Evolutionary conservation across 2,329 filamentous ascomycete genomes (phyloP).

Genomic region (Tricladium varicosporioides): DNA sequence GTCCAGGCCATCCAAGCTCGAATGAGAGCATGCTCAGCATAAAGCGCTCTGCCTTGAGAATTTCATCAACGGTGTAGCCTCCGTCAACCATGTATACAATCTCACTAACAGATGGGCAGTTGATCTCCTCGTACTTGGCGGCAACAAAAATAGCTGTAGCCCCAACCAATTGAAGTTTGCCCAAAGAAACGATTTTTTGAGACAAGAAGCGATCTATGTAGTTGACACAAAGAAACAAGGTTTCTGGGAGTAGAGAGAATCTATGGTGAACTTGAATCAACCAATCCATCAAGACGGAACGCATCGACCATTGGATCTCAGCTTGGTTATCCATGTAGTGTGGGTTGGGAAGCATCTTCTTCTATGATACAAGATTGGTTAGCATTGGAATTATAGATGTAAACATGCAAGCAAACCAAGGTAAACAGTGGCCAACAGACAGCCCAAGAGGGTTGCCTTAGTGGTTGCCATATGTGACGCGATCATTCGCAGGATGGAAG

Average conservation of each 20-base stretch:
- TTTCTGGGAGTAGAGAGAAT: slow-evolving; percentile 89
- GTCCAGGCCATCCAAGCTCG: slow-evolving; percentile 95
- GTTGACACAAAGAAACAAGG: slow-evolving; percentile 91
- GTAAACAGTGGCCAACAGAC: slow-evolving; percentile 22
- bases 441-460: slow-evolving; percentile 10
- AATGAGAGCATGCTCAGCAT: slow-evolving; percentile 97
- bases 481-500: background rate
- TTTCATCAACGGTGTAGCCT: slow-evolving; percentile 85
- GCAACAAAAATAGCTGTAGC: slow-evolving; percentile 95
- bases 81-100: slow-evolving; percentile 98
- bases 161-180: slow-evolving; percentile 92
- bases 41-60: slow-evolving; percentile 94
- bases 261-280: slow-evolving; percentile 92
- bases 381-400: slow-evolving; percentile 22
- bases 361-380: slow-evolving; percentile 45
- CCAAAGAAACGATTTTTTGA: slow-evolving; percentile 89
- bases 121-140: slow-evolving; percentile 98
- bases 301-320: slow-evolving; percentile 99
- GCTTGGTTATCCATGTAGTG: slow-evolving; percentile 97
- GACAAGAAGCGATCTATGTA: slow-evolving; percentile 97
- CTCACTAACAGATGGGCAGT: slow-evolving; percentile 90
- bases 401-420: slow-evolving; percentile 9
- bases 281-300: slow-evolving; percentile 96
- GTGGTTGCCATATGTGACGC: slow-evolving; percentile 11
- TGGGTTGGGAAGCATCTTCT: slow-evolving; percentile 78